Evolutionary conservation across 176 grass and related monocot genomes (phyloP), one percentile per base, ranked within the genome.

Genomic region (Bolboschoenus planiculmis): DNA sequence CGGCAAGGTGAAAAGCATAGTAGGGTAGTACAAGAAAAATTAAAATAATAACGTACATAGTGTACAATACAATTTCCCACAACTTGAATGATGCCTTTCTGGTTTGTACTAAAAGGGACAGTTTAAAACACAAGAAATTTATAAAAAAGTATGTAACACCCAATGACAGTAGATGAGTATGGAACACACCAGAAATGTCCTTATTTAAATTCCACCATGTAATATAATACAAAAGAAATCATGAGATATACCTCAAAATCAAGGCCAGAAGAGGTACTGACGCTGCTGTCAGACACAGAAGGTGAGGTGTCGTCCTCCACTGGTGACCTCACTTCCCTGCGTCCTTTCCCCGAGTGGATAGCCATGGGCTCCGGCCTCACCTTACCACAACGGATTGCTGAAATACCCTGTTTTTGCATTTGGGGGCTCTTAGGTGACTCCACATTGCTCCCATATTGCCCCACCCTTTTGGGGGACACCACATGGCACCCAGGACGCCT

Each of bases 221-320:
- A 18, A 43, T 23, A 79, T 14, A 62, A 44, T 61, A 78, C 10
- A 65, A 50, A 78, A 85, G 44, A 30, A n/a, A 57, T 44, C 7
- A 18, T 56, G 39, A 46, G 27, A 56, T 68, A 78, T 84, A 93
- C 96, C 67, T 91, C 91, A 0, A 89, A 44, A 73, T 93, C 97
- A 83, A 87, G 83, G 1, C 83, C 87, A 47, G 89, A 83, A 24
- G 91, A 85, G 18, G 71, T 75, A 48, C 82, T 90, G 77, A 84
- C 53, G 27, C 91, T 89, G 68, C 89, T 90, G 16, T 87, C 91
- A 33, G 89, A 93, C 82, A 91, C 60, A 33, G 80, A 87, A 16
- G 92, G 89, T 0, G 86, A 90, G 23, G 91, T 80, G 53, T 99
- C 93, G 16, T 96, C 97, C 48, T 89, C 87, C 8, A 80, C 56